Conservation (phyloP, 495 filamentous ascomycete species). For the Annulohypoxylon bovei region DNA sequence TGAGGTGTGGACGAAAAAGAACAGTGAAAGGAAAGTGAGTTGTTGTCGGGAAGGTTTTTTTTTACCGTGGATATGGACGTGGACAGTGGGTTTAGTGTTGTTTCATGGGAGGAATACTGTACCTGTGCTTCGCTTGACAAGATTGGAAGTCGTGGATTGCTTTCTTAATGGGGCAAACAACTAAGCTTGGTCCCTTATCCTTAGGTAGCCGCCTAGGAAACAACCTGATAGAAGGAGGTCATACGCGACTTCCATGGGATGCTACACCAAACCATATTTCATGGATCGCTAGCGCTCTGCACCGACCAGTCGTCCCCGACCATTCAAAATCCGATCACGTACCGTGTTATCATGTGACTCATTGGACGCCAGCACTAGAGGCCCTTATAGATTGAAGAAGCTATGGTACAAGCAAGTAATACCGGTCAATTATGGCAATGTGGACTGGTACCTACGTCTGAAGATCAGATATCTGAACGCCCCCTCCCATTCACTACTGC, state of each 20-base stretch:
- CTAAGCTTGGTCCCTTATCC: neutral
- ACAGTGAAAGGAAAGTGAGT: neutral
- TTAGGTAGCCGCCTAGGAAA: conserved; percentile 14
- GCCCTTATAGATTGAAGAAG: conserved; percentile 3
- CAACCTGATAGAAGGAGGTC: conserved; percentile 15
- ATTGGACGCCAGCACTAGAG: neutral
- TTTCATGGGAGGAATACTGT: conserved; percentile 21
- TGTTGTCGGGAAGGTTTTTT: neutral
- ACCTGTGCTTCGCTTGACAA: conserved; percentile 10
- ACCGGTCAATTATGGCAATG: conserved; percentile 1
- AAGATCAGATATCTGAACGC: conserved; percentile 10
- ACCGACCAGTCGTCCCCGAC: neutral
- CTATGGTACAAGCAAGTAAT: conserved; percentile 37
- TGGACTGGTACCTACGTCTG: conserved; percentile 18
- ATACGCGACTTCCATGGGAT: conserved; percentile 26
- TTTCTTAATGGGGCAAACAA: conserved; percentile 26
- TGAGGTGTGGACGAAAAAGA: neutral
- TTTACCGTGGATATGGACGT: neutral
- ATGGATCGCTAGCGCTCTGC: neutral
- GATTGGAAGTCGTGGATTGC: conserved; percentile 29
- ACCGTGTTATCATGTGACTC: neutral
- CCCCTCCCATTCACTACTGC: neutral
- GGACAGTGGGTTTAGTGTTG: conserved; percentile 17
- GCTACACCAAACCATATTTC: conserved; percentile 5
- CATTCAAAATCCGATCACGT: conserved; percentile 10